These are phyloP conservation scores for Diaporthe vexans DNA, from an alignment of 2,329 filamentous ascomycete species.

Conservation along the genomic window DNA sequence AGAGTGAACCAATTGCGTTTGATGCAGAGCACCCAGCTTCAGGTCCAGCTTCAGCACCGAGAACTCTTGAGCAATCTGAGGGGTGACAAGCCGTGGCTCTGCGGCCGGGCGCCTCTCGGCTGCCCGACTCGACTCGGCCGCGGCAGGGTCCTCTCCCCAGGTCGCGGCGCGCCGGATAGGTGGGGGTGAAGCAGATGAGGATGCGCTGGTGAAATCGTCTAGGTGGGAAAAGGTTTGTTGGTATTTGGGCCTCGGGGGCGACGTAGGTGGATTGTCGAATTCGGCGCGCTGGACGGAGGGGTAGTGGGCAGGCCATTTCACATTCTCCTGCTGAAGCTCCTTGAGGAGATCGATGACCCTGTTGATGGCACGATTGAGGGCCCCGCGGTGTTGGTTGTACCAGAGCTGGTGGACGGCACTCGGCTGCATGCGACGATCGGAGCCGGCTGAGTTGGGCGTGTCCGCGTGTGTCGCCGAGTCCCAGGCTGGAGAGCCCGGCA, in stretches of 20 bases:
- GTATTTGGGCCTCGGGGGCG: slow-evolving; percentile 72
- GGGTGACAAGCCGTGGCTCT: slow-evolving; percentile 88
- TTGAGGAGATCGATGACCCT: slow-evolving; percentile 87
- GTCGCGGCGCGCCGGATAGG: slow-evolving; percentile 79
- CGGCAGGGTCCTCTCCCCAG: slow-evolving; percentile 70
- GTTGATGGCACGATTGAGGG: slow-evolving; percentile 89
- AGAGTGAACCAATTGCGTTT: slow-evolving; percentile 93
- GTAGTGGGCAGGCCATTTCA: slow-evolving; percentile 94
- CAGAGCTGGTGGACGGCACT: slow-evolving; percentile 92
- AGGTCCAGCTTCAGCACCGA: slow-evolving; percentile 95
- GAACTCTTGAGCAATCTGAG: slow-evolving; percentile 95
- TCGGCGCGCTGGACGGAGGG: slow-evolving; percentile 82
- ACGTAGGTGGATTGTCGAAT: slow-evolving; percentile 55
- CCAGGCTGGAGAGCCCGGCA: slow-evolving; percentile 55
- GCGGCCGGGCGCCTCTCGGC: slow-evolving; percentile 72
- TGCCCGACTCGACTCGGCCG: slow-evolving; percentile 80
- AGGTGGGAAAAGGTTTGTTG: slow-evolving; percentile 74
- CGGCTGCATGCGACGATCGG: slow-evolving; percentile 78
- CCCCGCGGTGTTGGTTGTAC: slow-evolving; percentile 92
- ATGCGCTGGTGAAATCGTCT: slow-evolving; percentile 58
- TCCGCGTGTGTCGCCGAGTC: slow-evolving; percentile 62
- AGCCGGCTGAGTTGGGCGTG: slow-evolving; percentile 70
- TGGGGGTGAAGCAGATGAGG: slow-evolving; percentile 47
- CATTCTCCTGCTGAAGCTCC: slow-evolving; percentile 88
- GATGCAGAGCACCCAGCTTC: slow-evolving; percentile 87